Percentiles rank a stretch among this genome's conserved stretches.
These are phyloP conservation scores for Batkoa obscura DNA, from an alignment of 371 early-diverging fungal genomes.

Conservation along the genomic window DNA sequence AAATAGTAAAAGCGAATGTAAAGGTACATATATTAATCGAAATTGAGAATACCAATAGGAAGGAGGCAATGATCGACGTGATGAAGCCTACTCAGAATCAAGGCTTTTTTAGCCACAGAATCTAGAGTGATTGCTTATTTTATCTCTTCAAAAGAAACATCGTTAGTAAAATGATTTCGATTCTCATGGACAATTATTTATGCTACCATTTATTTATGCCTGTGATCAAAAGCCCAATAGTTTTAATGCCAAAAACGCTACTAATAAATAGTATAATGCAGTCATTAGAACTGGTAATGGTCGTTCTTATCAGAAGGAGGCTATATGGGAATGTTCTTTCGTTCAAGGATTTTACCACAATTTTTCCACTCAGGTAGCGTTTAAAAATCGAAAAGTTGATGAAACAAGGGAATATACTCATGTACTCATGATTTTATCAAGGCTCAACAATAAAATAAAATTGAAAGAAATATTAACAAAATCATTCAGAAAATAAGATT, in stretches of 20 bases:
- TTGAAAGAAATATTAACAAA: too few species aligned
- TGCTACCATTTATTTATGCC: slow-evolving; percentile 4
- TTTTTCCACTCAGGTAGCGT: too few species aligned
- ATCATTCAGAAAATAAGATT: too few species aligned
- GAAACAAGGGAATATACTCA: too few species aligned
- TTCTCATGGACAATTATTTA: not conserved
- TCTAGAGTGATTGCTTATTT: not conserved
- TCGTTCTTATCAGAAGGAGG: slow-evolving; percentile 22
- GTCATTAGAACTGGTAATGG: slow-evolving; percentile 25
- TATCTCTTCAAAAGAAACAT: not conserved
- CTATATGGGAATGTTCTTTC: slow-evolving; percentile 14
- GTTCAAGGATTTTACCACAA: too few species aligned
- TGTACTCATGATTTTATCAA: too few species aligned
- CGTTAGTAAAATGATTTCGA: not conserved
- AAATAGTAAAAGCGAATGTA: slow-evolving; percentile 9
- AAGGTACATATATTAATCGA: slow-evolving; percentile 5
- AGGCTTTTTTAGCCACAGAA: not conserved
- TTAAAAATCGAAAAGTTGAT: too few species aligned
- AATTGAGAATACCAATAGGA: not conserved
- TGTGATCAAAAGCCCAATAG: slow-evolving; percentile 14
- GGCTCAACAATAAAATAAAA: too few species aligned
- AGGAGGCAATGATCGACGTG: not conserved
- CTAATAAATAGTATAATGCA: slow-evolving; percentile 12
- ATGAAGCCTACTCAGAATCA: not conserved
- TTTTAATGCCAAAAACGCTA: not conserved